Evolutionary conservation across 306 rosid genomes (phyloP).

Genomic region (Biancaea sappan): DNA sequence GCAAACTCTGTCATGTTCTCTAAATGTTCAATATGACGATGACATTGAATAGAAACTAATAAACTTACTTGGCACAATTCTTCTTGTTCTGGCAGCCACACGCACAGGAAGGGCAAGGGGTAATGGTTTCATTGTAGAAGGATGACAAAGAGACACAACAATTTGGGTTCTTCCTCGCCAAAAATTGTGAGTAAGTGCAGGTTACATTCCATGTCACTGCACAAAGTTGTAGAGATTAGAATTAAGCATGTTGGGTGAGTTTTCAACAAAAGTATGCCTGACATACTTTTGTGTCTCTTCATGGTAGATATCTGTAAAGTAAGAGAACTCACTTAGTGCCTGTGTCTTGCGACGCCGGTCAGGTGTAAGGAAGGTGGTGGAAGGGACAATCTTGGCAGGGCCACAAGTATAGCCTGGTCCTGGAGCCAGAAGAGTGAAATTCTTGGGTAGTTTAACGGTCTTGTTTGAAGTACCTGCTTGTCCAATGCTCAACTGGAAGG

Average conservation of each 20-base stretch:
- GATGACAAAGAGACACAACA: conserved; percentile 95
- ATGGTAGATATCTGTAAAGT: neutral
- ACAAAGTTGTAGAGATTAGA: conserved; percentile 18
- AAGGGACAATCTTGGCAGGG: conserved; percentile 83
- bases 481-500: conserved; percentile 89
- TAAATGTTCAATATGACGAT: neutral
- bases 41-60: neutral
- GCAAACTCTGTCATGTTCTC: neutral
- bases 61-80: conserved; percentile 75
- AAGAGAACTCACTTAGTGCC: conserved; percentile 70
- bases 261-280: neutral
- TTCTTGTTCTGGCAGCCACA: conserved; percentile 85
- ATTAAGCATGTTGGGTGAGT: neutral
- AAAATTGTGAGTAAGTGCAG: conserved; percentile 89
- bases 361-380: conserved; percentile 68
- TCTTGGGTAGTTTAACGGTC: conserved; percentile 86
- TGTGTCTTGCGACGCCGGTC: conserved; percentile 90
- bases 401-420: conserved; percentile 96
- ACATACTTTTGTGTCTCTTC: neutral
- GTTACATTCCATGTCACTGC: conserved; percentile 99
- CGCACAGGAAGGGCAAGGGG: conserved; percentile 83
- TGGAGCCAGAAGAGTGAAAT: conserved; percentile 85
- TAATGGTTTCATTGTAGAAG: conserved; percentile 80
- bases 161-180: conserved; percentile 75
- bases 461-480: conserved; percentile 78